Percentiles rank a stretch among this genome's conserved stretches.
phyloP scores from a whole-genome alignment of 495 filamentous ascomycete species.

The Filosporella fistucella region DNA sequence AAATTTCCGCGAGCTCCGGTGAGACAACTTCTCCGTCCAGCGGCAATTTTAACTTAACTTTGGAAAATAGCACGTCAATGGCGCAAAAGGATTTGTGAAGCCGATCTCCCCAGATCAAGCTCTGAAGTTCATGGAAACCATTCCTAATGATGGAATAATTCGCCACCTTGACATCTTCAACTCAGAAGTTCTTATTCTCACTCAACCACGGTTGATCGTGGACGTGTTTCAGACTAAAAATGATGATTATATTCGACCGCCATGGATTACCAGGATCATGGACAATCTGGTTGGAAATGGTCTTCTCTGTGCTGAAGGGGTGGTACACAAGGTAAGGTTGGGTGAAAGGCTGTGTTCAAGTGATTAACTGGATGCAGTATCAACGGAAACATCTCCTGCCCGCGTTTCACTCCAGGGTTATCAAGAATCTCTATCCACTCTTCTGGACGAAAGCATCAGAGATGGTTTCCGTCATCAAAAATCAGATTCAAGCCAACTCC shows the following conservation, averaged over 20 bases:
- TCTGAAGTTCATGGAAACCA: conserved; percentile 20
- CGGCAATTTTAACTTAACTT: background rate
- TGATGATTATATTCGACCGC: conserved; percentile 26
- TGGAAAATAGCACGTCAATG: background rate
- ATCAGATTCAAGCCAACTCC: conserved; percentile 27
- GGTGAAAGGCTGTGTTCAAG: background rate
- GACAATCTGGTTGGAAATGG: conserved; percentile 22
- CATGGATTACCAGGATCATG: conserved; percentile 16
- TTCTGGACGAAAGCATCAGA: conserved; percentile 46
- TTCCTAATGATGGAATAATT: conserved; percentile 30
- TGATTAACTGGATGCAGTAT: conserved; percentile 7
- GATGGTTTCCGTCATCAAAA: conserved; percentile 35
- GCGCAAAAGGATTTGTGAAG: conserved; percentile 1
- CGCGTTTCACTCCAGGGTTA: conserved; percentile 40
- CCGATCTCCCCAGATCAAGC: background rate
- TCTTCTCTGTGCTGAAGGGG: conserved; percentile 25
- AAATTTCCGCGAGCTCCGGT: conserved; percentile 6
- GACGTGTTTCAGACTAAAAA: conserved; percentile 23
- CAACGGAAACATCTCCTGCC: conserved; percentile 44
- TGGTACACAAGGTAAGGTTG: conserved; percentile 4
- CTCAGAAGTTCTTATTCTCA: conserved; percentile 22
- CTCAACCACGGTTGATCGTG: conserved; percentile 17
- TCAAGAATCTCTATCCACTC: conserved; percentile 39
- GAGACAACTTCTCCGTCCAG: background rate
- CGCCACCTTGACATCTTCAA: conserved; percentile 24